phyloP scores from a whole-genome alignment of 495 filamentous ascomycete genomes.

The Xylaria intraflava region DNA sequence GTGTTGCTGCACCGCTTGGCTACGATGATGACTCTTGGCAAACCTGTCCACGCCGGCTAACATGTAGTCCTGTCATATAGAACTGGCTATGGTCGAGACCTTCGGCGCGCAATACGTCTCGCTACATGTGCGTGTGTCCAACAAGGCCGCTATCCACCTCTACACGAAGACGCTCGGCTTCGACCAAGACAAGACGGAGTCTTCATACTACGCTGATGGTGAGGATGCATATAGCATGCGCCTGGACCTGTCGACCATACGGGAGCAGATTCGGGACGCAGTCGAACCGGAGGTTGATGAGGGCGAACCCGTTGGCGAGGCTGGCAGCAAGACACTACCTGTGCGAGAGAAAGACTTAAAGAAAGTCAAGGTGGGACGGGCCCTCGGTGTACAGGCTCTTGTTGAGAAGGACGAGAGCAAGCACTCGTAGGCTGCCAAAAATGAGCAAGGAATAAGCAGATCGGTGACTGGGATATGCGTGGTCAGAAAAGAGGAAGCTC shows the following conservation, averaged over 20 bases:
- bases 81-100: conserved; percentile 93
- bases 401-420: conserved; percentile 72
- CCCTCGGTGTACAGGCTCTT: conserved; percentile 75
- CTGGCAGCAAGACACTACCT: conserved; percentile 25
- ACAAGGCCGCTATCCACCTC: conserved; percentile 80
- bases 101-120: conserved; percentile 88
- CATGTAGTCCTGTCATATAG: conserved; percentile 35
- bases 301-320: conserved; percentile 41
- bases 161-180: conserved; percentile 94
- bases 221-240: conserved; percentile 96
- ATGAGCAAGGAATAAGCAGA: neutral
- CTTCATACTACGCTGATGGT: conserved; percentile 96
- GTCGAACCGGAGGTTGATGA: conserved; percentile 36
- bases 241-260: conserved; percentile 65
- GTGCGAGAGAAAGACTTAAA: conserved; percentile 31
- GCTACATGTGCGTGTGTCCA: conserved; percentile 89
- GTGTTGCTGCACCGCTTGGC: neutral
- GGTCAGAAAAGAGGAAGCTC: neutral
- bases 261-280: conserved; percentile 40
- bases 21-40: neutral
- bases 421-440: conserved; percentile 18
- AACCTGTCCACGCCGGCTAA: conserved; percentile 6
- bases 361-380: conserved; percentile 73
- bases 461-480: neutral
- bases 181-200: conserved; percentile 80